A percentile compares a stretch with the other conserved stretches of the same genome.
These are phyloP conservation scores for Hypoxylon cercidicola DNA, from an alignment of 495 filamentous ascomycete genomes.

Conservation along the genomic window DNA sequence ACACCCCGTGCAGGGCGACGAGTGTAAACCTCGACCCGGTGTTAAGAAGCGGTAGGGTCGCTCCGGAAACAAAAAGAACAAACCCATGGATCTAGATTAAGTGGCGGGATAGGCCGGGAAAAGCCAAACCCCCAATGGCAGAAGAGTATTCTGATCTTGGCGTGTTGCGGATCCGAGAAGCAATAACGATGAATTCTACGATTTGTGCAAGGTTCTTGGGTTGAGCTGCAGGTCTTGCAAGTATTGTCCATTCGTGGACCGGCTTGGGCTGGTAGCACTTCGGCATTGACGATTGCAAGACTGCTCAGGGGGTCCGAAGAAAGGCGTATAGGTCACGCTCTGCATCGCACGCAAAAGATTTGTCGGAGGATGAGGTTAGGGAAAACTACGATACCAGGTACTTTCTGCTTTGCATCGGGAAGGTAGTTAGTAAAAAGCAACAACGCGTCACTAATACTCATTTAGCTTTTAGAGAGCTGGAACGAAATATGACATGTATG, in stretches of 20 bases:
- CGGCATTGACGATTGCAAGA: no score
- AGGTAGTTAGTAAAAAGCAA: neutral
- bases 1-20: constrained; percentile 78
- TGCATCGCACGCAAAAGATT: neutral
- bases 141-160: no score
- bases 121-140: no score
- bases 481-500: neutral
- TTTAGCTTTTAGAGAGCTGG: neutral
- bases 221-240: no score
- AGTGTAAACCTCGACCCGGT: constrained; percentile 81
- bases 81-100: neutral
- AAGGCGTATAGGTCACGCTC: neutral
- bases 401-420: neutral
- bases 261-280: no score
- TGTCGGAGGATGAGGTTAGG: neutral
- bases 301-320: neutral
- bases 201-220: no score
- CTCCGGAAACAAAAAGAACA: neutral
- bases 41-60: constrained; percentile 72
- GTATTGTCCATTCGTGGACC: no score
- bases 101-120: no score
- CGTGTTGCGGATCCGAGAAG: no score
- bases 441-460: neutral
- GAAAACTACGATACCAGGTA: neutral
- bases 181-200: no score